phyloP scores from a whole-genome alignment of 306 rosid species.

The Cucurbita argyrosperma region DNA sequence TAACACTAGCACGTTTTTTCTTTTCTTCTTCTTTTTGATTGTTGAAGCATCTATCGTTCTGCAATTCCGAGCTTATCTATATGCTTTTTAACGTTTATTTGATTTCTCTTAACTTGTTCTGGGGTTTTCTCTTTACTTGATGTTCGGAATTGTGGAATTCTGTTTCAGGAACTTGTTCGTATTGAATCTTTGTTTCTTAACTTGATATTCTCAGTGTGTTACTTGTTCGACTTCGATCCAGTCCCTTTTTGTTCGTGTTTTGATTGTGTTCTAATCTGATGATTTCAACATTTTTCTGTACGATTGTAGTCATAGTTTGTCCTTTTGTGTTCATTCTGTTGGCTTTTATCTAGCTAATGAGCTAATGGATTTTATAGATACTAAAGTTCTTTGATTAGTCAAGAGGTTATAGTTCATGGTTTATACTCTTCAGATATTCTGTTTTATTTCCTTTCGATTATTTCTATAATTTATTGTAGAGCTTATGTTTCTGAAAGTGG shows the following conservation, averaged over 20 bases:
- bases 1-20: too few relatives aligned
- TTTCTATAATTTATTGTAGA: not conserved
- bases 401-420: not conserved
- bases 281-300: not conserved
- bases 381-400: not conserved
- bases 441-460: not conserved
- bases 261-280: not conserved
- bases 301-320: not conserved
- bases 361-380: not conserved
- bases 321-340: not conserved
- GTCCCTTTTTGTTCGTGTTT: not conserved
- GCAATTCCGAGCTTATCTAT: not conserved
- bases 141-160: not conserved
- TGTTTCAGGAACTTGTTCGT: not conserved
- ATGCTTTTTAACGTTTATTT: not conserved
- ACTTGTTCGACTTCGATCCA: not conserved
- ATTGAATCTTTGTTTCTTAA: not conserved
- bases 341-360: not conserved
- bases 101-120: not conserved
- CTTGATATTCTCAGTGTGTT: not conserved
- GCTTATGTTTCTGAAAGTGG: not conserved
- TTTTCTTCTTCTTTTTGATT: not conserved
- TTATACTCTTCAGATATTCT: not conserved
- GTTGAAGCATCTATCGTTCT: not conserved
- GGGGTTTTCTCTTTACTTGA: not conserved